These are phyloP conservation scores for Viola odorata DNA, from an alignment of 345 rosid genomes.

Conservation along the genomic window DNA sequence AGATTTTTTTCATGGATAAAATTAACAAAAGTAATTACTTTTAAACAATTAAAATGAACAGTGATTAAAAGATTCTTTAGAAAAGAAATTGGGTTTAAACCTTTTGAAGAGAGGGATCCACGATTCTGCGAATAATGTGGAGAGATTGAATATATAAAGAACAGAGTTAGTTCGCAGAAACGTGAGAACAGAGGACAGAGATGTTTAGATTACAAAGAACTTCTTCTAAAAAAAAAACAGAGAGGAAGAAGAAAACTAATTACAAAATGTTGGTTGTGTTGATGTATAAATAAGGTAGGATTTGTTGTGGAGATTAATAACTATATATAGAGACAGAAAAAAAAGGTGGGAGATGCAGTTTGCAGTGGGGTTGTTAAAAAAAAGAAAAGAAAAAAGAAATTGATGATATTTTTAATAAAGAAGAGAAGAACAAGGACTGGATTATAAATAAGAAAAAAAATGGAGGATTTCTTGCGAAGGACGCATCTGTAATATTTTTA, in stretches of 20 bases:
- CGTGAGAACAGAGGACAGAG: conserved; percentile 25
- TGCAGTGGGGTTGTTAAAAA: too few species aligned
- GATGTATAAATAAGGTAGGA: too few species aligned
- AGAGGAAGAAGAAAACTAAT: too few species aligned
- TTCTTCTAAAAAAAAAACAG: not conserved
- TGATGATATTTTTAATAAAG: not conserved
- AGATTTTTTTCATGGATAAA: not conserved
- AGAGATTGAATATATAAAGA: too few species aligned
- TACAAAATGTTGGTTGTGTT: too few species aligned
- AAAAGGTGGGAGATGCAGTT: not conserved
- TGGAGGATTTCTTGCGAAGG: conserved; percentile 39
- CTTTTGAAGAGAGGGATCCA: conserved; percentile 18
- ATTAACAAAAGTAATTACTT: not conserved
- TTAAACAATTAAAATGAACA: not conserved
- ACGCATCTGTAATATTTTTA: conserved; percentile 30
- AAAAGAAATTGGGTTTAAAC: conserved; percentile 19
- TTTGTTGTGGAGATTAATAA: not conserved
- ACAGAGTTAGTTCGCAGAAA: conserved; percentile 11
- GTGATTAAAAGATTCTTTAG: conserved; percentile 4
- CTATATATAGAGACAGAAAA: not conserved
- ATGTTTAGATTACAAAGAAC: not conserved
- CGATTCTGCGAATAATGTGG: conserved; percentile 19
- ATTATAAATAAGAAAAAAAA: not conserved
- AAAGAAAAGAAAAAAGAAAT: not conserved
- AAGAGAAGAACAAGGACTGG: not conserved